A percentile compares a stretch with the other conserved stretches of the same genome.
phyloP scores from a whole-genome alignment of 306 rosid genomes.

The cucumber (Cucumis sativus) region Cucumber_9930_V3 NC_026655.2:27886001-27886500 shows the following conservation, averaged over 20 bases:
- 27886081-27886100: not conserved
- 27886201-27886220: not conserved
- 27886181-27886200: not conserved
- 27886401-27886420: slow-evolving; percentile 93
- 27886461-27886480: slow-evolving; percentile 48
- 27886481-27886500: slow-evolving; percentile 68
- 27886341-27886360: slow-evolving; percentile 95
- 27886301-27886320: slow-evolving; percentile 38
- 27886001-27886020: not conserved
- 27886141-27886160: not conserved
- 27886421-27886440: slow-evolving; percentile 56
- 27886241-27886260: not conserved
- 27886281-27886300: not conserved
- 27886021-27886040: not conserved
- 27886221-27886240: not conserved
- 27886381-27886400: slow-evolving; percentile 97
- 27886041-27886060: not conserved
- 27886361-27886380: slow-evolving; percentile 96
- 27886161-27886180: not conserved
- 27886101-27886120: not conserved
- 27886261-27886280: not conserved
- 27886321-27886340: slow-evolving; percentile 69
- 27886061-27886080: not conserved
- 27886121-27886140: not conserved
- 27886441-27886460: slow-evolving; percentile 62